Evolutionary conservation across 148 eudicot genomes (phyloP).

Genomic region (Limonium bicolor): DNA sequence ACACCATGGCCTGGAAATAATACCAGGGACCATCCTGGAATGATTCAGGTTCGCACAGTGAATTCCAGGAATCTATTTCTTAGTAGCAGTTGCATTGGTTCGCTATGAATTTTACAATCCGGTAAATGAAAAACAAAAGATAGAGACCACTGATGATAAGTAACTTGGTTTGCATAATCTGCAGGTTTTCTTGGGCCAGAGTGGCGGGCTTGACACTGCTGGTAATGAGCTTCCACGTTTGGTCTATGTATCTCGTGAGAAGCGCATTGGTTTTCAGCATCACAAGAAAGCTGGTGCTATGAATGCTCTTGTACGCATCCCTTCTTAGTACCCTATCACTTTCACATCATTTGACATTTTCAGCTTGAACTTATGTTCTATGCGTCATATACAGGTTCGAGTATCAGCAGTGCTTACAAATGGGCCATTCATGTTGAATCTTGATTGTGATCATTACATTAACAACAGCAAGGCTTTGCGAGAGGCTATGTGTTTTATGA

Average conservation of each 20-base stretch:
- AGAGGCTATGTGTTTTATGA: conserved; percentile 40
- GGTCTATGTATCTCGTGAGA: conserved; percentile 36
- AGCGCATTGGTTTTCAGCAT: conserved; percentile 36
- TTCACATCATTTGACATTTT: background rate
- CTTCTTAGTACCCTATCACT: background rate
- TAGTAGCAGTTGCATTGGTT: too few species aligned
- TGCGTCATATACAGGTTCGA: conserved; percentile 17
- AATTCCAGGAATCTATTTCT: too few species aligned
- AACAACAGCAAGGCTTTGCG: conserved; percentile 34
- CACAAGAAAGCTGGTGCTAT: conserved; percentile 39
- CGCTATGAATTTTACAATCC: too few species aligned
- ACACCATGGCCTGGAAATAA: conserved; percentile 42
- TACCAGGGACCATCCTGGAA: conserved; percentile 35
- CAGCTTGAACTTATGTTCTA: background rate
- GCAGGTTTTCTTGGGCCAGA: conserved; percentile 30
- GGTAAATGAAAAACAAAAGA: too few species aligned
- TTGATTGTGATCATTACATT: conserved; percentile 32
- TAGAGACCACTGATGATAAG: background rate
- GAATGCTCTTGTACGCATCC: conserved; percentile 30
- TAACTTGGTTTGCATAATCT: conserved; percentile 4
- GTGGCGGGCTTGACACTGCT: conserved; percentile 35
- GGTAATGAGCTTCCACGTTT: conserved; percentile 35
- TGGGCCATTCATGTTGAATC: conserved; percentile 29
- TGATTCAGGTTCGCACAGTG: conserved; percentile 28
- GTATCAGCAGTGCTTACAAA: conserved; percentile 30